Conservation (phyloP, 306 rosid species). For the Gastrolobium bilobum region DNA sequence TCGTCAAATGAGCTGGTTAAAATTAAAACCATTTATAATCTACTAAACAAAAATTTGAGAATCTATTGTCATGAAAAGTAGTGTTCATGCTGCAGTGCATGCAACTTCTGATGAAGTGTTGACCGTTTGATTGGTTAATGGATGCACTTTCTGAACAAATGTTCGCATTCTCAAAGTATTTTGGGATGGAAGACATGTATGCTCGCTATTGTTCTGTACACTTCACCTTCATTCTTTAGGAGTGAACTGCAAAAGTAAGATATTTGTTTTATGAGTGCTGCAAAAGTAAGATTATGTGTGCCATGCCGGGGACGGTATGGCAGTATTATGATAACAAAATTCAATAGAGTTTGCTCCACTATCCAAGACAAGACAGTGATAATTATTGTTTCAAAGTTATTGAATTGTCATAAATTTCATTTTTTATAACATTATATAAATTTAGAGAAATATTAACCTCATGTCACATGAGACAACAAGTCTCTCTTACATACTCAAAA, state of each 20-base stretch:
- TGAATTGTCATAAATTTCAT: too few relatives aligned
- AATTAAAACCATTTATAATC: too few relatives aligned
- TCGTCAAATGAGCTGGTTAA: too few relatives aligned
- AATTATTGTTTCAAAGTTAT: too few relatives aligned
- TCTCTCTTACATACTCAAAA: too few relatives aligned
- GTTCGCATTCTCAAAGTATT: neutral
- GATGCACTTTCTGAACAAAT: neutral
- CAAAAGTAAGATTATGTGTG: conserved; percentile 33
- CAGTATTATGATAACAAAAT: conserved; percentile 1
- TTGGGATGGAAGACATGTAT: neutral
- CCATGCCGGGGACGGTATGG: conserved; percentile 19
- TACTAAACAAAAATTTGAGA: too few relatives aligned
- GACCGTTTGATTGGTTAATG: conserved; percentile 59
- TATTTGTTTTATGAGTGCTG: conserved; percentile 18
- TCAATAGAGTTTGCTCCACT: conserved; percentile 24
- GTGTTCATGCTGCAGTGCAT: conserved; percentile 16
- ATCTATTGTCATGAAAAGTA: neutral
- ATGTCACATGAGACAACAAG: too few relatives aligned
- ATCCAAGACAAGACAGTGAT: neutral
- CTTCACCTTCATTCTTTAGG: conserved; percentile 8
- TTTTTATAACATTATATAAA: too few relatives aligned
- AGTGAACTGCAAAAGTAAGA: conserved; percentile 31
- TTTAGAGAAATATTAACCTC: too few relatives aligned
- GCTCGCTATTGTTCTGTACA: too few relatives aligned
- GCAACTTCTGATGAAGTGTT: conserved; percentile 43